Conservation (phyloP, 202 grass and related monocot genomes). For the Schoenoplectus triqueter region DNA sequence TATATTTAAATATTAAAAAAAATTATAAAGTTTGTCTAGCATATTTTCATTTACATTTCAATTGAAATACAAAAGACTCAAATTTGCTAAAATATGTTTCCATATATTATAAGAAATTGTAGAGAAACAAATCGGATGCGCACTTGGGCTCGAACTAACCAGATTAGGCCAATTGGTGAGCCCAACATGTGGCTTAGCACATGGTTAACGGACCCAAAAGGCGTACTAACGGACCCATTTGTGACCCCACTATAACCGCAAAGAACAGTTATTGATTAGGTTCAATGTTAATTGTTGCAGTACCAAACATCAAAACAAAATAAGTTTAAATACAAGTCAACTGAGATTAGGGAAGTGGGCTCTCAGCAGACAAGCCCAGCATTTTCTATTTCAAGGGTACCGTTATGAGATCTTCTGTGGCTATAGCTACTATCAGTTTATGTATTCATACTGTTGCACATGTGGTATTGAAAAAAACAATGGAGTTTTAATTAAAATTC, state of each 20-base stretch:
- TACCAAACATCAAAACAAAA: conserved; percentile 10
- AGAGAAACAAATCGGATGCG: conserved; percentile 2
- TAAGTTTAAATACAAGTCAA: conserved; percentile 23
- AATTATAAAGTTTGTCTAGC: too few species aligned
- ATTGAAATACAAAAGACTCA: too few species aligned
- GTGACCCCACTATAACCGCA: conserved; percentile 32
- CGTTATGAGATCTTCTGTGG: not conserved
- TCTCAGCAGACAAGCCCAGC: not conserved
- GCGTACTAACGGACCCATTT: conserved; percentile 20
- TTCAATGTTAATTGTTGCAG: not conserved
- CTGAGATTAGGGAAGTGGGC: conserved; percentile 17
- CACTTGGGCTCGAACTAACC: not conserved
- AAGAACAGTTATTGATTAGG: not conserved
- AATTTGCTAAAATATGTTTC: not conserved
- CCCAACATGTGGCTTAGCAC: conserved; percentile 29
- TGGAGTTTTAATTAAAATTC: too few species aligned
- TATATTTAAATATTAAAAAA: too few species aligned
- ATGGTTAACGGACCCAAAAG: conserved; percentile 34
- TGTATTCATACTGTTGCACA: not conserved
- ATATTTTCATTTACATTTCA: too few species aligned
- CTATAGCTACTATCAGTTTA: not conserved
- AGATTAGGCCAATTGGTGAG: conserved; percentile 15
- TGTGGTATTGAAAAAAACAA: too few species aligned
- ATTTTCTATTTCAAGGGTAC: not conserved
- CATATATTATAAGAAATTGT: not conserved